Conservation (phyloP, 2,329 filamentous ascomycete genomes). For the Phyllosticta paracitricarpa region DNA sequence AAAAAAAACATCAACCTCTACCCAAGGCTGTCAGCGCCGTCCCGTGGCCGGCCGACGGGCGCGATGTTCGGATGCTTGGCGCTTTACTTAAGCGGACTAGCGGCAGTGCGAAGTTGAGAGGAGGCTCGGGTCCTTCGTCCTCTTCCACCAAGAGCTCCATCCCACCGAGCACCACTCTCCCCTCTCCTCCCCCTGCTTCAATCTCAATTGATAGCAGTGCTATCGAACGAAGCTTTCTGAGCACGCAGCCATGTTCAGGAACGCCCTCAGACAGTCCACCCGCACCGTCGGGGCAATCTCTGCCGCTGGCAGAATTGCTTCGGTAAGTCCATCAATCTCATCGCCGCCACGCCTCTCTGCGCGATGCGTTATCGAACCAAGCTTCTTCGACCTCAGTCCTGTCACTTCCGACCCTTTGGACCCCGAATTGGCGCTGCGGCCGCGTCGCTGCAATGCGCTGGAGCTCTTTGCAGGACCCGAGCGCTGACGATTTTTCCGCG, state of each 20-base stretch:
- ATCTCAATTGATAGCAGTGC: constrained; percentile 35
- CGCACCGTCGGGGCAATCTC: constrained; percentile 90
- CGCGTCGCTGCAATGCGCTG: constrained; percentile 2
- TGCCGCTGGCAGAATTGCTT: constrained; percentile 81
- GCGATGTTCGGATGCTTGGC: background rate
- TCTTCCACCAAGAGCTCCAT: constrained; percentile 14
- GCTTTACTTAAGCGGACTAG: background rate
- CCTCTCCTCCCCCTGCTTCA: constrained; percentile 30
- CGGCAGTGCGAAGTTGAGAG: background rate
- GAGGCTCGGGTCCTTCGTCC: background rate
- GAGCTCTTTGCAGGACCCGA: constrained; percentile 28
- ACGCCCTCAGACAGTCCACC: constrained; percentile 93
- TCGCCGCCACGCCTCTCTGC: constrained; percentile 30
- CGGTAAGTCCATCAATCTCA: constrained; percentile 62
- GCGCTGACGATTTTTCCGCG: constrained; percentile 41
- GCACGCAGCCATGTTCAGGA: constrained; percentile 78
- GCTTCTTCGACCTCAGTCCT: background rate
- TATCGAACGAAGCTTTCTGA: constrained; percentile 31
- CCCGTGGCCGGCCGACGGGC: background rate
- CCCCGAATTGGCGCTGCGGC: background rate
- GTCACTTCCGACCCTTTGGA: background rate
- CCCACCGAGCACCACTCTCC: constrained; percentile 27
- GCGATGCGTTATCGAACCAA: constrained; percentile 33
- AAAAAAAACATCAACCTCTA: no score
- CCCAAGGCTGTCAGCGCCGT: background rate